Evolutionary conservation across 2,329 filamentous ascomycete species (phyloP).

Genomic region (Pezicula rhizophila): DNA sequence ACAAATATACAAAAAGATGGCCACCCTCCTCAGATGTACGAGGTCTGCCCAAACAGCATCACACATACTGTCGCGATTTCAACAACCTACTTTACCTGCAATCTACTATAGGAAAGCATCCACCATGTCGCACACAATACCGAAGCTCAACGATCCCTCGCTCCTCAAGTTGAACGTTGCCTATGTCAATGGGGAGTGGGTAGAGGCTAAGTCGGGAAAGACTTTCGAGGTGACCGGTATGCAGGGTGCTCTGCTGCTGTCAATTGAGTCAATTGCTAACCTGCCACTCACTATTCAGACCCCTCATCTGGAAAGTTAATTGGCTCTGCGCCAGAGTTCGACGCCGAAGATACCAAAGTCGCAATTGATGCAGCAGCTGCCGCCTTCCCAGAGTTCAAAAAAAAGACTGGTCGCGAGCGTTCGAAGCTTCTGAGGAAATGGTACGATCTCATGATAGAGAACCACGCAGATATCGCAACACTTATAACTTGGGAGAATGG

Average conservation of each 20-base stretch:
- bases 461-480: constrained; percentile 72
- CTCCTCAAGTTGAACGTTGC: constrained; percentile 76
- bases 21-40: constrained; percentile 16
- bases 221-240: constrained; percentile 80
- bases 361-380: constrained; percentile 79
- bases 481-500: constrained; percentile 89
- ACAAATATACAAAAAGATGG: constrained; percentile 12
- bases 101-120: constrained; percentile 16
- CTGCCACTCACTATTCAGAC: constrained; percentile 42
- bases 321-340: constrained; percentile 80
- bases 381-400: constrained; percentile 67
- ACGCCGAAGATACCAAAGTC: constrained; percentile 65
- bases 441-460: constrained; percentile 75
- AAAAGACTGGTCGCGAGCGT: constrained; percentile 67
- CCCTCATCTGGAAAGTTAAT: constrained; percentile 78
- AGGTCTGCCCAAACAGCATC: constrained; percentile 6
- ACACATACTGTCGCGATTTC: constrained; percentile 18
- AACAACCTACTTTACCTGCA: constrained; percentile 17
- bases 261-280: background rate
- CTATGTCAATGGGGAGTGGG: constrained; percentile 92
- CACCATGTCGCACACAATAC: constrained; percentile 22
- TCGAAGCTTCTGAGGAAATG: constrained; percentile 70
- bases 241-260: background rate
- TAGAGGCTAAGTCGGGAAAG: constrained; percentile 76
- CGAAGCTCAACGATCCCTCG: constrained; percentile 68